Percentiles rank a stretch among this genome's conserved stretches.
phyloP scores from a whole-genome alignment of 352 stramenopile species.

The Hyphochytrium catenoides region DNA sequence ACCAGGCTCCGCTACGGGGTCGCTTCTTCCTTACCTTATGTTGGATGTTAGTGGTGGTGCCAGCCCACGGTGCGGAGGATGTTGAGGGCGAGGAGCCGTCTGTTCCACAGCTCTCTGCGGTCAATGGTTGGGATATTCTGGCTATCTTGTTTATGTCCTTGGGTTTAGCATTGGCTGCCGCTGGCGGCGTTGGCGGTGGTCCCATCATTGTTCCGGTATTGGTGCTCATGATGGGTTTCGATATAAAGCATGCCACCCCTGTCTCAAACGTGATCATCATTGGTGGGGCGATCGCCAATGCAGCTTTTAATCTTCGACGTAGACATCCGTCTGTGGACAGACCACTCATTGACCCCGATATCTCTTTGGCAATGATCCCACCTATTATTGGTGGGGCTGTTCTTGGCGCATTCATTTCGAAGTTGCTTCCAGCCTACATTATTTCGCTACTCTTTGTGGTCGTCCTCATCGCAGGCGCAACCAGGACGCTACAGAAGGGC shows the following conservation, averaged over 20 bases:
- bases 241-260: conserved; percentile 32
- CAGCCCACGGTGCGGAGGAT: too few species aligned
- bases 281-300: conserved; percentile 26
- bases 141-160: conserved; percentile 23
- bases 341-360: conserved; percentile 25
- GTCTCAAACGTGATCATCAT: conserved; percentile 34
- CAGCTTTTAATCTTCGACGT: conserved; percentile 30
- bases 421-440: conserved; percentile 27
- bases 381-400: conserved; percentile 26
- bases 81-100: too few species aligned
- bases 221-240: conserved; percentile 30
- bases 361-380: conserved; percentile 29
- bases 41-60: too few species aligned
- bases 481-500: conserved; percentile 14
- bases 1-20: too few species aligned
- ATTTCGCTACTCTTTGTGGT: conserved; percentile 26
- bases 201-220: too few species aligned
- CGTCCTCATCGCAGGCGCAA: conserved; percentile 15
- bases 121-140: conserved; percentile 17
- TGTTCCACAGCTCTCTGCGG: conserved; percentile 16
- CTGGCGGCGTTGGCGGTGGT: conserved; percentile 20
- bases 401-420: conserved; percentile 24
- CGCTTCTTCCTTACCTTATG: too few species aligned
- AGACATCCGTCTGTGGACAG: conserved; percentile 24
- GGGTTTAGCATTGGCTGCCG: conserved; percentile 19